A percentile compares a stretch with the other conserved stretches of the same genome.
Conservation (phyloP, 208 protist genomes). For the Leishmania amazonensis region DNA sequence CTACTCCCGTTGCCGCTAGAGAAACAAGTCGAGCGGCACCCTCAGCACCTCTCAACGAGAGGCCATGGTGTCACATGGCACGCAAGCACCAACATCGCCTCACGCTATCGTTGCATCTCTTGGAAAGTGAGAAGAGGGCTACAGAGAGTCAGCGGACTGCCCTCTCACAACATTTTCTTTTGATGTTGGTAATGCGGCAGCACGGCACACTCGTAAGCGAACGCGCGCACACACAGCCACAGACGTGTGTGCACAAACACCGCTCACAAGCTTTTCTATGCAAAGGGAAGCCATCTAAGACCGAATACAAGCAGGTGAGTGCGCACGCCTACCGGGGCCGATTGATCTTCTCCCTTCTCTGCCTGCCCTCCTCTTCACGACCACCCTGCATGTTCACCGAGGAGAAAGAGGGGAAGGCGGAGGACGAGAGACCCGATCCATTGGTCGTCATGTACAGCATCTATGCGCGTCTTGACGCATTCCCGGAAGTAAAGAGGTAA, state of each 20-base stretch:
- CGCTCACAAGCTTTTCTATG: neutral
- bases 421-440: neutral
- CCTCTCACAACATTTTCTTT: neutral
- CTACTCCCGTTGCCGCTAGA: neutral
- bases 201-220: neutral
- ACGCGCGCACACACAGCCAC: neutral
- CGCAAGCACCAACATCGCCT: neutral
- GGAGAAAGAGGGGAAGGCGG: neutral
- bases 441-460: neutral
- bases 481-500: neutral
- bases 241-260: neutral
- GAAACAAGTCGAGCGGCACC: neutral
- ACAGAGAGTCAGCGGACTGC: neutral
- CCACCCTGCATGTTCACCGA: neutral
- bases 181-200: neutral
- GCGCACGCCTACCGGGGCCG: neutral
- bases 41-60: neutral
- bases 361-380: neutral
- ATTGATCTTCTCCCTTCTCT: neutral
- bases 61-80: neutral
- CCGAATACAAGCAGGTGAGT: neutral
- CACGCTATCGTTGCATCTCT: neutral
- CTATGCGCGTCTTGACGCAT: neutral
- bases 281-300: neutral
- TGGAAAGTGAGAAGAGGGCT: neutral